phyloP scores from a whole-genome alignment of 371 early-diverging fungal genomes.

The Zancudomyces culisetae region DNA sequence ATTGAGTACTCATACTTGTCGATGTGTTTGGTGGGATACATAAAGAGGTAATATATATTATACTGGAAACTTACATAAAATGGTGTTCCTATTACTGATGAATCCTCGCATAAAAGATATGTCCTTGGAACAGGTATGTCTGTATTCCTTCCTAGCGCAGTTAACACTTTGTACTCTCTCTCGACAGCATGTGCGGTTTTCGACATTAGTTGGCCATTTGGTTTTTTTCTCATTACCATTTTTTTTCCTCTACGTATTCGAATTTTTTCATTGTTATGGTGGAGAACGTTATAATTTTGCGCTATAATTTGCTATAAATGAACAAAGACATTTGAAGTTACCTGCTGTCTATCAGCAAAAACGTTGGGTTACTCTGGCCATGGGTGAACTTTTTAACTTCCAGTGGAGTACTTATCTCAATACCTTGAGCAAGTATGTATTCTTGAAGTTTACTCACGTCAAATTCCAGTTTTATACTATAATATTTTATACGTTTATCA shows the following conservation, averaged over 20 bases:
- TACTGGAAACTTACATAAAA: too few species aligned
- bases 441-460: too few species aligned
- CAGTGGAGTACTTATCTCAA: constrained; percentile 40
- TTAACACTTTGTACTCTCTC: constrained; percentile 63
- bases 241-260: constrained; percentile 29
- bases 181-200: constrained; percentile 82
- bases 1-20: too few species aligned
- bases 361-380: constrained; percentile 87
- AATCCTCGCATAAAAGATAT: constrained; percentile 62
- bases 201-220: constrained; percentile 65
- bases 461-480: too few species aligned
- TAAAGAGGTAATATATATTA: too few species aligned
- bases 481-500: too few species aligned
- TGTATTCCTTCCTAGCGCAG: constrained; percentile 46
- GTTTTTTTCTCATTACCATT: constrained; percentile 81
- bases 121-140: constrained; percentile 79
- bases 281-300: too few species aligned
- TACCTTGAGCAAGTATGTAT: too few species aligned
- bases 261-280: too few species aligned
- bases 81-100: constrained; percentile 59
- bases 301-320: too few species aligned
- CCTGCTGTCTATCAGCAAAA: constrained; percentile 30
- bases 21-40: too few species aligned
- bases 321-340: too few species aligned
- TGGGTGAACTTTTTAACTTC: constrained; percentile 59